Evolutionary conservation across 208 protist genomes (phyloP), one percentile per base, ranked within the genome.

Genomic region (Herpetomonas tarakana): DNA sequence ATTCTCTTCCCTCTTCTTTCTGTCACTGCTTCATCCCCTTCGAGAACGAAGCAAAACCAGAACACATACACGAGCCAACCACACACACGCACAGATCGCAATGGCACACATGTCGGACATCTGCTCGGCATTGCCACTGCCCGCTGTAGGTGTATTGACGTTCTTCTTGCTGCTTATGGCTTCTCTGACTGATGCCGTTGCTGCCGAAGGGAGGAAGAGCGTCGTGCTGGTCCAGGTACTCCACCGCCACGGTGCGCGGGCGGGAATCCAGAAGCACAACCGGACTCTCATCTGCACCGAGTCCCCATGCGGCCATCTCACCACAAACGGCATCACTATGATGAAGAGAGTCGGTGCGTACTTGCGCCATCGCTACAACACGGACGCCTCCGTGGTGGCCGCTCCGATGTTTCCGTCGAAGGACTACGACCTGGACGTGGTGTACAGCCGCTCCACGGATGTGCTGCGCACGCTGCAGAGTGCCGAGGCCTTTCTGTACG

Each of bases 211-310:
- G n/a, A n/a, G n/a, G n/a, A n/a, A n/a, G n/a, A n/a, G n/a, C n/a
- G n/a, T n/a, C n/a, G n/a, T n/a, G n/a, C n/a, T n/a, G 45, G 60
- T 81, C 46, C 79, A 86, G 72, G 31, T 84, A 22, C 58, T 82
- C 28, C 81, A 88, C 57, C 81, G 81, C 44, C 81, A 88, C 60
- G 81, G 81, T 22, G 72, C 76, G 21, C 81, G 81, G 24, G 49
- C 61, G 0, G 31, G 76, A 29, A n/a, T 72, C 18, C 57, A 69
- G 2, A n/a, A 28, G 14, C 4, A 58, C 57, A 84, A 88, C 62
- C n/a, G 62, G 11, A 73, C 68, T 1, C 14, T 58, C 18, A 72
- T 88, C 50, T 88, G 82, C 58, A 65, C 58, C 56, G 65, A 62
- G 22, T 62, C 58, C 25, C 76, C 81, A 22, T 88, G 82, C 41